Percentiles rank a stretch among this genome's conserved stretches.
These are phyloP conservation scores for Bothriochloa decipiens DNA, from an alignment of 176 grass and related monocot genomes.

Conservation along the genomic window DNA sequence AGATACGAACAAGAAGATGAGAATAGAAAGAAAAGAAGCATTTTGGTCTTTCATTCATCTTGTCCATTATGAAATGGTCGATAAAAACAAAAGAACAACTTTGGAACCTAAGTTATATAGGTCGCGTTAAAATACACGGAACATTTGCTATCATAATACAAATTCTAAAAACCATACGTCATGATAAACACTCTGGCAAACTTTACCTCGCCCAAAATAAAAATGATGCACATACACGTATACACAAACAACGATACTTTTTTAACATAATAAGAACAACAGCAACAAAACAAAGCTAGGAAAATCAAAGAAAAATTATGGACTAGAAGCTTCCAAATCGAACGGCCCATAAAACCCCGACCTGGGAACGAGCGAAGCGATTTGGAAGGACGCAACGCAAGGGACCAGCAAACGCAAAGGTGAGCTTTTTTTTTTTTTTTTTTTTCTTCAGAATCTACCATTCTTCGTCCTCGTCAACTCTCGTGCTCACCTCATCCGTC, in stretches of 20 bases:
- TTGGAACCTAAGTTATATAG: no score
- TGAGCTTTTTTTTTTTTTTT: neutral
- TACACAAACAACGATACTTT: neutral
- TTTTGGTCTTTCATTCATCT: no score
- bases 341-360: constrained; percentile 20
- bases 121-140: no score
- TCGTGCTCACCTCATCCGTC: neutral
- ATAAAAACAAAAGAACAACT: no score
- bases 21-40: no score
- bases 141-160: no score
- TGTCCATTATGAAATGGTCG: no score
- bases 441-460: neutral
- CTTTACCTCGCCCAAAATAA: neutral
- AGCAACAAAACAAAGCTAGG: neutral
- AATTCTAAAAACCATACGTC: no score
- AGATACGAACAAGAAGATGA: no score
- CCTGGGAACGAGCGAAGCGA: neutral
- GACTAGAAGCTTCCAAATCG: constrained; percentile 32
- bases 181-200: neutral
- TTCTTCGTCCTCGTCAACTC: constrained; percentile 10
- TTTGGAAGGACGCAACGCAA: constrained; percentile 1
- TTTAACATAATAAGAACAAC: neutral
- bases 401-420: constrained; percentile 31
- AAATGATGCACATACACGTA: neutral
- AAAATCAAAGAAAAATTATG: neutral